These are phyloP conservation scores for Chaetoceros tenuissimus DNA, from an alignment of 108 stramenopile species.

Conservation along the genomic window DNA sequence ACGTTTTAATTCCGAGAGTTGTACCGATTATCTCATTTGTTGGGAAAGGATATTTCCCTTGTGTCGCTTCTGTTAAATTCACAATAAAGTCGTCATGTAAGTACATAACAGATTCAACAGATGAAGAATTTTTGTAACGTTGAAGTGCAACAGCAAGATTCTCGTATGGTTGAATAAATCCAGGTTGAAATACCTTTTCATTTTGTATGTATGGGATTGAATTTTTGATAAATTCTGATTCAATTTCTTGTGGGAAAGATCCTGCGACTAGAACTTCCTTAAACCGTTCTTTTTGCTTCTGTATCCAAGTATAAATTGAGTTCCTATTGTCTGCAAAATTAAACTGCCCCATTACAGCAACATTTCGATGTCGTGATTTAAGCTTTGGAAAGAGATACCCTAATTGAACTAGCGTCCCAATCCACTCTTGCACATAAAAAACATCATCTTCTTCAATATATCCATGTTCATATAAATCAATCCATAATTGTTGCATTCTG, in stretches of 20 bases:
- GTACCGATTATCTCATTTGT: background rate
- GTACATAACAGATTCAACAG: background rate
- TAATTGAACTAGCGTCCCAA: slow-evolving; percentile 18
- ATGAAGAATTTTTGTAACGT: slow-evolving; percentile 1
- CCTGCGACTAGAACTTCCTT: background rate
- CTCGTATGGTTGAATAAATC: background rate
- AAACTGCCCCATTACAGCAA: slow-evolving; percentile 3
- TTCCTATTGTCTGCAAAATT: background rate
- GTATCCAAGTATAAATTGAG: background rate
- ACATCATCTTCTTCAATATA: slow-evolving; percentile 23
- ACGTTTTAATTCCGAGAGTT: background rate
- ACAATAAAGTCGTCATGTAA: background rate
- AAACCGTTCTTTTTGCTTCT: background rate
- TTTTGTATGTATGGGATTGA: too few species aligned
- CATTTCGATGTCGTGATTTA: slow-evolving; percentile 1
- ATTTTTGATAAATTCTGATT: background rate
- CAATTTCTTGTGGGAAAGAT: background rate
- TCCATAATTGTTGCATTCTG: slow-evolving; percentile 24
- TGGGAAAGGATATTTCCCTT: slow-evolving; percentile 2
- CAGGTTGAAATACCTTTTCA: background rate
- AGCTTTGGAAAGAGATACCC: slow-evolving; percentile 24
- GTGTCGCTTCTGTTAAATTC: slow-evolving; percentile 1
- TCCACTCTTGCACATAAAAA: slow-evolving; percentile 26
- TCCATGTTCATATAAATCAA: slow-evolving; percentile 39
- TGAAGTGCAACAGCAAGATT: background rate